Base-by-base conservation (phyloP, 2,329 filamentous ascomycete species). In the Herpotrichia juniperi region DNA sequence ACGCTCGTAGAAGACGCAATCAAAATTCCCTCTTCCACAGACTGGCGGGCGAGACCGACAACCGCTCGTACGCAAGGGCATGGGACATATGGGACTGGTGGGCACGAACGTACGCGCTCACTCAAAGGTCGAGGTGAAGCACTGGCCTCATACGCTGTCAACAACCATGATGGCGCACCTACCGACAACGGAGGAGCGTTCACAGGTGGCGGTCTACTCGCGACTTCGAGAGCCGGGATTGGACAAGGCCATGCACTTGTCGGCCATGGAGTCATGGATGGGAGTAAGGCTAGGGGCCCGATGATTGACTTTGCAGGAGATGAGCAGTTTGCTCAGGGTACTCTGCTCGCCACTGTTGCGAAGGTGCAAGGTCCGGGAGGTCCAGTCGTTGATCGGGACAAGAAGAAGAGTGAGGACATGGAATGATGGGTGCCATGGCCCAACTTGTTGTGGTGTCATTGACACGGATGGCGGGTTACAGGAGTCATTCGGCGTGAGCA, bases 211-310 rank as follows among this genome's bases (percentile, higher is more conserved):
- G 77, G 77, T 2, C 61, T 80, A 39, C 59, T 80, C 16, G 74
- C 74, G n/a, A n/a, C n/a, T n/a, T 24, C 62, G 68, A n/a, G 68
- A n/a, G n/a, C n/a, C 72, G 8, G 72, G 70, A 16, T 72, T 49
- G 73, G 76, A 12, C 74, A 76, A 62, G 72, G 74, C 7, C 62
- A 64, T 14, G 67, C 64, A 9, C 61, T 63, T 6, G 66, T 69
- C n/a, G 77, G 78, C 3, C 69, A 74, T 46, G 78, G 77, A 2
- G 76, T 79, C 14, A 75, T 77, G 66, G 76, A 77, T 58, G 77
- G 76, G 10, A 72, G 70, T 16, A 74, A 72, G 47, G 77, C 77
- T 16, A 72, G 63, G 45, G 76, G 76, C 2, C 78, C 78, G 1
- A 71, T 81, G 73, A 53, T 81, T 8, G 73, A 80, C 56, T 57